A percentile compares a stretch with the other conserved stretches of the same genome.
Evolutionary conservation across 495 filamentous ascomycete genomes (phyloP).

Genomic region (Penicillium turbatum): DNA sequence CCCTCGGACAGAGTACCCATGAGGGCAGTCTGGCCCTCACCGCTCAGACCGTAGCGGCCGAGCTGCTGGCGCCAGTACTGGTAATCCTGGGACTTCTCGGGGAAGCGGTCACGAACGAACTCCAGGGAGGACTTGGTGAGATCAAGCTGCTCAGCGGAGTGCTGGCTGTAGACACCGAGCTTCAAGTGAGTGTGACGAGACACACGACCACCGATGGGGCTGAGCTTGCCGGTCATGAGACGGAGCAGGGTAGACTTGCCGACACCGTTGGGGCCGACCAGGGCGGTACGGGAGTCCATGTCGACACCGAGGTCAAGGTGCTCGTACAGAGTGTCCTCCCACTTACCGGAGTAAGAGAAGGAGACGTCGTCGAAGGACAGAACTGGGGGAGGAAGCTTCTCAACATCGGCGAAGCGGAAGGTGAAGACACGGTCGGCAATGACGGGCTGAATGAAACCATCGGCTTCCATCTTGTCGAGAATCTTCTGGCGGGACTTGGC

Average conservation of each 20-base stretch:
- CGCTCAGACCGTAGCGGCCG: constrained; percentile 84
- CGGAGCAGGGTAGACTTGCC: constrained; percentile 98
- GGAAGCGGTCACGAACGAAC: constrained; percentile 95
- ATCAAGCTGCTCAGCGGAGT: constrained; percentile 97
- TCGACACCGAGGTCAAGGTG: constrained; percentile 97
- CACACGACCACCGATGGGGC: constrained; percentile 75
- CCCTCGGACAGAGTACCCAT: constrained; percentile 98
- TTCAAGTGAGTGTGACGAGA: constrained; percentile 95
- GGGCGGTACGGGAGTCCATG: constrained; percentile 96
- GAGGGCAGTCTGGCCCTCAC: constrained; percentile 89
- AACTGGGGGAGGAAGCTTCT: constrained; percentile 95
- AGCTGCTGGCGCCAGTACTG: constrained; percentile 99
- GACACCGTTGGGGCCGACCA: constrained; percentile 98
- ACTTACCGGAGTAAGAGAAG: constrained; percentile 92
- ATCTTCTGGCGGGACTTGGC: constrained; percentile 99
- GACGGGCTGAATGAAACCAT: constrained; percentile 94
- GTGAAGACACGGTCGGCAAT: constrained; percentile 84
- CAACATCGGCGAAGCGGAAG: constrained; percentile 97
- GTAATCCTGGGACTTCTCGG: constrained; percentile 86
- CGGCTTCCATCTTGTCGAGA: constrained; percentile 99
- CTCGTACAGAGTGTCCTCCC: constrained; percentile 89
- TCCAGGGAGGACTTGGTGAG: constrained; percentile 96
- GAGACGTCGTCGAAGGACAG: constrained; percentile 95
- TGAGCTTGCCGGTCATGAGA: constrained; percentile 95
- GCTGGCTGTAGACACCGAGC: constrained; percentile 94